phyloP scores from a whole-genome alignment of 768 basidiomycete genomes.

The Trametes elegans region DNA sequence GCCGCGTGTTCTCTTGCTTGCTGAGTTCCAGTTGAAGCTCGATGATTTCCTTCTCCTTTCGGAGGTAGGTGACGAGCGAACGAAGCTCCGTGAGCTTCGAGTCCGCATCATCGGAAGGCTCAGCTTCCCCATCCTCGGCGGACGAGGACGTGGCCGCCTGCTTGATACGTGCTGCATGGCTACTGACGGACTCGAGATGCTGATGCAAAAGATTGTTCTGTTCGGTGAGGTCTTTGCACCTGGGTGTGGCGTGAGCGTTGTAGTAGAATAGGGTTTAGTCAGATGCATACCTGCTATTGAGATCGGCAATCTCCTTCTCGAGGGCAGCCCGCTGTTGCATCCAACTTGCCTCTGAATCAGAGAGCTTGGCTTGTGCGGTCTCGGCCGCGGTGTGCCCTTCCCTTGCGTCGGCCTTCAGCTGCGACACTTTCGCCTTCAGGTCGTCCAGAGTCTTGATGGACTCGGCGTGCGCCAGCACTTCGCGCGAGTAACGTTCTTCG shows the following conservation, averaged over 20 bases:
- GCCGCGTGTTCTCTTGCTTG: slow-evolving; percentile 70
- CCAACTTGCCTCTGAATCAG: slow-evolving; percentile 77
- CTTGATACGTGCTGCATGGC: slow-evolving; percentile 79
- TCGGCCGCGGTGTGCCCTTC: slow-evolving; percentile 63
- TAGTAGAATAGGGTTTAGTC: not conserved
- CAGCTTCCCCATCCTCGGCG: slow-evolving; percentile 41
- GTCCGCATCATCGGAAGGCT: slow-evolving; percentile 51
- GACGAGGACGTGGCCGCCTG: slow-evolving; percentile 59
- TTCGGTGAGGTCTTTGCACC: slow-evolving; percentile 68
- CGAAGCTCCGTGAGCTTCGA: slow-evolving; percentile 70
- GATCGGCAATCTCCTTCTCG: slow-evolving; percentile 73
- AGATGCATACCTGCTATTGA: slow-evolving; percentile 59
- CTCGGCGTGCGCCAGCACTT: slow-evolving; percentile 84
- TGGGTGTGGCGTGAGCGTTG: slow-evolving; percentile 28
- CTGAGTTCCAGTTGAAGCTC: slow-evolving; percentile 83
- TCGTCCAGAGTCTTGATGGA: slow-evolving; percentile 69
- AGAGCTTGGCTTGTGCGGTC: slow-evolving; percentile 71
- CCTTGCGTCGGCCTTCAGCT: slow-evolving; percentile 50
- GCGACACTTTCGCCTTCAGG: slow-evolving; percentile 60
- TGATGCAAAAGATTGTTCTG: slow-evolving; percentile 80
- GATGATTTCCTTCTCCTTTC: slow-evolving; percentile 91
- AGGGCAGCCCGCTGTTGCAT: slow-evolving; percentile 71
- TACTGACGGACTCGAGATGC: slow-evolving; percentile 81
- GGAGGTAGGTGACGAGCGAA: slow-evolving; percentile 75
- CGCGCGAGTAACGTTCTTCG: slow-evolving; percentile 77